Conservation (phyloP, 805 yeast species). For the Sugiyamaella mastotermitis region DNA sequence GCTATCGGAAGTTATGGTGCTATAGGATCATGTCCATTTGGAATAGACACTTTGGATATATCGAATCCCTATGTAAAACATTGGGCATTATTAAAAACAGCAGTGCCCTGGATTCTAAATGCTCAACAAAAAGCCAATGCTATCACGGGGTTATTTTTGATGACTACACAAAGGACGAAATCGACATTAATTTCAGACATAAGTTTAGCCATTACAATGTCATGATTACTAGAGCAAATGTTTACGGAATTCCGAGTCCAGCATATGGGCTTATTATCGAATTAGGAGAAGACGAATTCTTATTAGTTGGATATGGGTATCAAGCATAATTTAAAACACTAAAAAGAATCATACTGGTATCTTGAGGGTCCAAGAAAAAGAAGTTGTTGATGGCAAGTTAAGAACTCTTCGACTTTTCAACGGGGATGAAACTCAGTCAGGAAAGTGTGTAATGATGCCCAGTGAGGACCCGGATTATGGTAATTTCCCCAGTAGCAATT, state of each 20-base stretch:
- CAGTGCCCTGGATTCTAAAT: constrained; percentile 5
- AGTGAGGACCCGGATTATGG: constrained; percentile 14
- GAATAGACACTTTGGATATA: constrained; percentile 13
- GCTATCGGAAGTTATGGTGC: constrained; percentile 14
- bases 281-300: constrained; percentile 6
- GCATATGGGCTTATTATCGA: constrained; percentile 16
- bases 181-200: no score
- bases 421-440: constrained; percentile 18
- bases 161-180: constrained; percentile 6
- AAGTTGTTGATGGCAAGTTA: constrained; percentile 9
- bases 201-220: constrained; percentile 4
- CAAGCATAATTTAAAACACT: constrained; percentile 5
- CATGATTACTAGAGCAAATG: constrained; percentile 8
- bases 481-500: constrained; percentile 11
- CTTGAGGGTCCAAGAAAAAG: constrained; percentile 6
- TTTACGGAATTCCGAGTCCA: constrained; percentile 13
- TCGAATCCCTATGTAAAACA: constrained; percentile 11
- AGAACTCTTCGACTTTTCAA: constrained; percentile 12
- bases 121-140: constrained; percentile 7
- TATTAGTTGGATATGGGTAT: constrained; percentile 15
- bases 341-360: constrained; percentile 6
- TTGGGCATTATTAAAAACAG: constrained; percentile 9
- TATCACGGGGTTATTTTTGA: constrained; percentile 16
- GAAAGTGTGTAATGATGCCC: constrained; percentile 10
- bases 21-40: constrained; percentile 17